phyloP scores from a whole-genome alignment of 1,284 basidiomycete genomes.

The Ustilago shanxiensis region DNA sequence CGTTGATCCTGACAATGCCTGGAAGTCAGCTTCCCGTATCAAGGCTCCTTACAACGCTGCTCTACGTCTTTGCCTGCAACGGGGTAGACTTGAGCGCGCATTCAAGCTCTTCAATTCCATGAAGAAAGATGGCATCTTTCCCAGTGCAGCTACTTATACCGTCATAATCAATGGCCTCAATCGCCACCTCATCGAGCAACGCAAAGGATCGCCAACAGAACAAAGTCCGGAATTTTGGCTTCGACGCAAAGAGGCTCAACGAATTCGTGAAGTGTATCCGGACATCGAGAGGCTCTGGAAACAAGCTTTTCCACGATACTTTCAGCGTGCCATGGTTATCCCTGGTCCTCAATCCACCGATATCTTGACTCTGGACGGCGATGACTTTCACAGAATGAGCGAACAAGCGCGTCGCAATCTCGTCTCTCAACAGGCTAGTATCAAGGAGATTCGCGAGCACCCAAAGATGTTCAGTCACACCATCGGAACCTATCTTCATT shows the following conservation, averaged over 20 bases:
- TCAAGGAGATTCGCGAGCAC: conserved; percentile 28
- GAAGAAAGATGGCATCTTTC: conserved; percentile 54
- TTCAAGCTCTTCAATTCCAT: conserved; percentile 40
- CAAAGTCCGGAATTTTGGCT: not conserved
- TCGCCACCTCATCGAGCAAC: not conserved
- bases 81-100: conserved; percentile 19
- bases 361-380: conserved; percentile 1
- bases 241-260: conserved; percentile 14
- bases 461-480: conserved; percentile 31
- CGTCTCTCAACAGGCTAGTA: conserved; percentile 40
- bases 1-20: conserved; percentile 35
- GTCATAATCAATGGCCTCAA: conserved; percentile 27
- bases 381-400: conserved; percentile 20
- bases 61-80: conserved; percentile 27
- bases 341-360: conserved; percentile 2
- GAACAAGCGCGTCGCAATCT: conserved; percentile 39
- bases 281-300: conserved; percentile 46
- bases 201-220: not conserved
- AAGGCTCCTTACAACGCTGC: conserved; percentile 37
- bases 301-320: conserved; percentile 38
- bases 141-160: conserved; percentile 27
- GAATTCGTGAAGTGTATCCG: conserved; percentile 16
- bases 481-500: conserved; percentile 23
- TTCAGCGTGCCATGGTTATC: conserved; percentile 4
- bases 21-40: conserved; percentile 45